A percentile compares a stretch with the other conserved stretches of the same genome.
Evolutionary conservation across 352 stramenopile genomes (phyloP).

Genomic region (Thraustochytrium sp.): DNA sequence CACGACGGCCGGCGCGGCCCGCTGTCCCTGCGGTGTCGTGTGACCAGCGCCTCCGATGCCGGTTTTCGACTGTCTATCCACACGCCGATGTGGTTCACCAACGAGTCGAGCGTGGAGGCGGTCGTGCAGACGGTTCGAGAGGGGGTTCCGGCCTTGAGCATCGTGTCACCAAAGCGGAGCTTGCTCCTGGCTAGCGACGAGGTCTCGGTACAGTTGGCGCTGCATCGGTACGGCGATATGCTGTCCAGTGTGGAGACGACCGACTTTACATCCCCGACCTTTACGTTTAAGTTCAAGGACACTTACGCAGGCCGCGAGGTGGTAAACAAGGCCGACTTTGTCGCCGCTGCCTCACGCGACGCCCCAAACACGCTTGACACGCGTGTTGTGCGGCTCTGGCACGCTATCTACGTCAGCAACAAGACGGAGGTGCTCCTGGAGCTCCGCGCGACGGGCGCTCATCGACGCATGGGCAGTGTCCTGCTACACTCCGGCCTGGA

Average conservation of each 20-base stretch:
- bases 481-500: not conserved
- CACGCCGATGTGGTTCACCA: slow-evolving; percentile 7
- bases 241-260: not conserved
- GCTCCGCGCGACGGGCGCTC: slow-evolving; percentile 5
- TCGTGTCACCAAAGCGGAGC: slow-evolving; percentile 1
- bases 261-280: not conserved
- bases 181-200: not conserved
- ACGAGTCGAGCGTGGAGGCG: slow-evolving; percentile 34
- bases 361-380: not conserved
- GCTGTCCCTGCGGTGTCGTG: not conserved
- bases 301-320: not conserved
- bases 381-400: slow-evolving; percentile 16
- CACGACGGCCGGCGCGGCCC: not conserved
- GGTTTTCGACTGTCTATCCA: slow-evolving; percentile 13
- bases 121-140: not conserved
- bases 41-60: not conserved
- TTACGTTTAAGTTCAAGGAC: slow-evolving; percentile 40
- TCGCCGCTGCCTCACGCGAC: not conserved
- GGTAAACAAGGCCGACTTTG: slow-evolving; percentile 20
- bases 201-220: not conserved
- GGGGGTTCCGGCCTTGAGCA: not conserved
- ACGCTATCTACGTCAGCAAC: slow-evolving; percentile 40
- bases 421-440: not conserved
- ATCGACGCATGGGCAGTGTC: slow-evolving; percentile 12
- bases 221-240: not conserved